These are phyloP conservation scores for Trichoderma pleuroti DNA, from an alignment of 2,329 filamentous ascomycete genomes.

Conservation along the genomic window DNA sequence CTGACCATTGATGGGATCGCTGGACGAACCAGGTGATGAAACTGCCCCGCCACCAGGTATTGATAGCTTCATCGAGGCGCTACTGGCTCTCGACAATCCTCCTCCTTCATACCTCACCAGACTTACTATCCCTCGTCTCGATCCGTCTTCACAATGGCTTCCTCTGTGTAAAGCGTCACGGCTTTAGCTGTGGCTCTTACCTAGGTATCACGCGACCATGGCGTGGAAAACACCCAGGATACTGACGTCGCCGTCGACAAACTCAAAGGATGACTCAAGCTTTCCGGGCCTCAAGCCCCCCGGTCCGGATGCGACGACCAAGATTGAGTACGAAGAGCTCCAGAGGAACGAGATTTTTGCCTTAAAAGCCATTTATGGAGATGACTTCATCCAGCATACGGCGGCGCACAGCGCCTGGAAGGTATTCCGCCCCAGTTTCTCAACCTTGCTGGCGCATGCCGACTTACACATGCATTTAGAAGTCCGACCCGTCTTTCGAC, in stretches of 20 bases:
- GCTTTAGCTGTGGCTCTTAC: conserved; percentile 52
- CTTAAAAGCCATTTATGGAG: conserved; percentile 81
- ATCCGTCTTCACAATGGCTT: conserved; percentile 39
- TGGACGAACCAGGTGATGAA: neutral
- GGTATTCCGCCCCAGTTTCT: conserved; percentile 43
- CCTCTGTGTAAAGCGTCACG: conserved; percentile 47
- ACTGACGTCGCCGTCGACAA: conserved; percentile 47
- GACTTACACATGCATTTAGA: conserved; percentile 43
- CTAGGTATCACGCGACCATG: conserved; percentile 42
- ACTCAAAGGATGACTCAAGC: conserved; percentile 46
- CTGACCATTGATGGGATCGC: neutral
- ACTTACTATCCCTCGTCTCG: neutral
- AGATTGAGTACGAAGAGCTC: conserved; percentile 71
- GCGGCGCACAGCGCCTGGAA: conserved; percentile 78
- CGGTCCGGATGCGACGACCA: conserved; percentile 41
- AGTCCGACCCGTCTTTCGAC: conserved; percentile 79
- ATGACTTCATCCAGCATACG: conserved; percentile 77
- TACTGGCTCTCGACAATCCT: conserved; percentile 9
- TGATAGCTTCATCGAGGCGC: conserved; percentile 19
- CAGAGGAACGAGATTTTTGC: conserved; percentile 87
- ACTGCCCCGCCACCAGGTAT: conserved; percentile 14
- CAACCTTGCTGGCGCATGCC: conserved; percentile 7
- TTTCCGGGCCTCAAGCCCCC: conserved; percentile 50
- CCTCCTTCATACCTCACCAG: conserved; percentile 4
- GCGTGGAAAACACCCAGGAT: conserved; percentile 48